Base-by-base conservation (phyloP, 257 asterid genomes). In the Mentha longifolia region DNA sequence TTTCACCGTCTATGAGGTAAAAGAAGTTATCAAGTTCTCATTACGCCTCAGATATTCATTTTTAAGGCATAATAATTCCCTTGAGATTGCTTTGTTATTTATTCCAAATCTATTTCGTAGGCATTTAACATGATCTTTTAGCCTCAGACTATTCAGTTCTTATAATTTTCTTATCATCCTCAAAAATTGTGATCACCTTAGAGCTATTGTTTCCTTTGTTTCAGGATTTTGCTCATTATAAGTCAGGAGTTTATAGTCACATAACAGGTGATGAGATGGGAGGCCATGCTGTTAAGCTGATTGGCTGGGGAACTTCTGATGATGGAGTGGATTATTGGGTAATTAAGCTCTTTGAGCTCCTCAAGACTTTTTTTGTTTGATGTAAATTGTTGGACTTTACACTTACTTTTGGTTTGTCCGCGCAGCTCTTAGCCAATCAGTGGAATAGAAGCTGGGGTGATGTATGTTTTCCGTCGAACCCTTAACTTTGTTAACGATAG, bases 381-480 rank as follows among this genome's bases (percentile, higher is more conserved):
- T n/a, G 58, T 56, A 49, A 49, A 30, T 63, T 30, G 20, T 6
- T 64, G 67, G 77, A 55, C 63, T 17, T 19, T 58, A 7, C 1
- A 13, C 78, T 76, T 83, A 79, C 74, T 37, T 41, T 63, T 70
- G 46, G 63, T 70, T 67, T 63, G 51, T 61, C 8, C 54, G 52
- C 80, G 86, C 94, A 93, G 98, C 89, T 93, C 39, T 79, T 94
- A 19, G 98, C 98, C 62, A 94, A 94, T 80, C 95, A 91, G 79
- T 94, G 99, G 99, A 94, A 91, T 79, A 85, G 86, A 81, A 82
- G 97, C 80, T 94, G 99, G 99, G 99, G 99, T 46, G 96, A 94
- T 65, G 97, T 93, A 87, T 35, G 98, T 73, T 70, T 67, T 78
- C 69, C 30, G 17, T 61, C 74, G 42, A 67, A 57, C 67, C 67